These are phyloP conservation scores for Gyrodon lividus DNA, from an alignment of 768 basidiomycete genomes.

Conservation along the genomic window DNA sequence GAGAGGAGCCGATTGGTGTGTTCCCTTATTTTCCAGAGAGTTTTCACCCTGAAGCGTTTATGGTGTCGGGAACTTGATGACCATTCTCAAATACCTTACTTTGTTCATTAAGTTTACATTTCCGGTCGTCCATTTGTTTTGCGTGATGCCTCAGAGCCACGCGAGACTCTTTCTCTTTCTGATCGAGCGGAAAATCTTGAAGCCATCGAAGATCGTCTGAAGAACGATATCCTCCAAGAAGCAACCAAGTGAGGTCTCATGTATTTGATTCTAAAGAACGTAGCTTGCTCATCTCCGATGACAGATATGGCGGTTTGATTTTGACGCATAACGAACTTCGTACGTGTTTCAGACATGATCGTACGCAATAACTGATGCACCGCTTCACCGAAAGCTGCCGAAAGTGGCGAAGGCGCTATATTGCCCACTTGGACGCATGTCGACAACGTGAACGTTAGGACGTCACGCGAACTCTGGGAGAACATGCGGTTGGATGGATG, in stretches of 20 bases:
- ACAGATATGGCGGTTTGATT: slow-evolving; percentile 84
- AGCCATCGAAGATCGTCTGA: slow-evolving; percentile 85
- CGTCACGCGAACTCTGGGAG: slow-evolving; percentile 84
- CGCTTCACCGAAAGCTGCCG: slow-evolving; percentile 37
- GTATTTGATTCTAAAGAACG: neutral
- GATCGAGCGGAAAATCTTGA: slow-evolving; percentile 95
- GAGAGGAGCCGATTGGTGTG: slow-evolving; percentile 92
- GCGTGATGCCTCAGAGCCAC: slow-evolving; percentile 81
- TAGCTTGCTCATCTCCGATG: slow-evolving; percentile 9
- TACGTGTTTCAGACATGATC: slow-evolving; percentile 31
- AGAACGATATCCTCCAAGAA: slow-evolving; percentile 89
- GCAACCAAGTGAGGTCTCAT: slow-evolving; percentile 51
- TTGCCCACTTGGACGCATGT: slow-evolving; percentile 94
- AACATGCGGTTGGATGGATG: slow-evolving; percentile 78
- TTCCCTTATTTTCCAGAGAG: slow-evolving; percentile 9
- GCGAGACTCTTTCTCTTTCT: slow-evolving; percentile 74
- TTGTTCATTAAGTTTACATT: slow-evolving; percentile 63
- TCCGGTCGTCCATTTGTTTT: slow-evolving; percentile 92
- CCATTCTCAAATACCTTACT: neutral
- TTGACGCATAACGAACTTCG: slow-evolving; percentile 93
- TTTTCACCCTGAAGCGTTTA: neutral
- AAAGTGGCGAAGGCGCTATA: slow-evolving; percentile 75
- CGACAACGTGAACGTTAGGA: slow-evolving; percentile 78
- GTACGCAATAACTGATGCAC: slow-evolving; percentile 2
- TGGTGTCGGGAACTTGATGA: neutral